These are phyloP conservation scores for Pontederia crassipes DNA, from an alignment of 176 grass and related monocot genomes.

Conservation along the genomic window DNA sequence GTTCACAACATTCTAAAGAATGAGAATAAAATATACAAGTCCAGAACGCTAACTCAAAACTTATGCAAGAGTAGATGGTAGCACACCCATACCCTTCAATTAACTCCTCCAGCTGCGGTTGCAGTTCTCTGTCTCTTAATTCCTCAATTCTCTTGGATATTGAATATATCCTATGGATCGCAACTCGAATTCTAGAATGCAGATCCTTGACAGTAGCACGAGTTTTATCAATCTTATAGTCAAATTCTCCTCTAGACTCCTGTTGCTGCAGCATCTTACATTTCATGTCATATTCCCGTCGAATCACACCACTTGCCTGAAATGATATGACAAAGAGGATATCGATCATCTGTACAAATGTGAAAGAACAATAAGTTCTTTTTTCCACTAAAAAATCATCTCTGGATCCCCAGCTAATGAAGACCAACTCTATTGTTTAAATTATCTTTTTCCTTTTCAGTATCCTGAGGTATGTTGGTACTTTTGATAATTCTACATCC, in stretches of 20 bases:
- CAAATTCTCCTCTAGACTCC: conserved; percentile 72
- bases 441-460: too few species aligned
- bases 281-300: conserved; percentile 74
- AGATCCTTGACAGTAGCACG: conserved; percentile 88
- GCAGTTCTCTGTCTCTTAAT: conserved; percentile 93
- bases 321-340: conserved; percentile 13
- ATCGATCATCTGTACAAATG: too few species aligned
- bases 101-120: conserved; percentile 96
- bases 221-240: conserved; percentile 67
- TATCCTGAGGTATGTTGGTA: too few species aligned
- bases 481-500: too few species aligned
- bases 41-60: too few species aligned
- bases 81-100: conserved; percentile 69
- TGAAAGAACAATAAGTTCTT: too few species aligned
- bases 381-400: too few species aligned
- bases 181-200: conserved; percentile 82
- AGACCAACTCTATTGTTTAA: too few species aligned
- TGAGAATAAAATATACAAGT: too few species aligned
- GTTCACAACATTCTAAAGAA: too few species aligned
- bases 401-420: too few species aligned
- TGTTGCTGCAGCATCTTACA: conserved; percentile 64
- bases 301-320: conserved; percentile 73
- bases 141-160: conserved; percentile 96
- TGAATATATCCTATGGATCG: conserved; percentile 84
- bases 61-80: too few species aligned